phyloP scores from a whole-genome alignment of 2,329 filamentous ascomycete genomes.

The Diaporthe citriasiana region DNA sequence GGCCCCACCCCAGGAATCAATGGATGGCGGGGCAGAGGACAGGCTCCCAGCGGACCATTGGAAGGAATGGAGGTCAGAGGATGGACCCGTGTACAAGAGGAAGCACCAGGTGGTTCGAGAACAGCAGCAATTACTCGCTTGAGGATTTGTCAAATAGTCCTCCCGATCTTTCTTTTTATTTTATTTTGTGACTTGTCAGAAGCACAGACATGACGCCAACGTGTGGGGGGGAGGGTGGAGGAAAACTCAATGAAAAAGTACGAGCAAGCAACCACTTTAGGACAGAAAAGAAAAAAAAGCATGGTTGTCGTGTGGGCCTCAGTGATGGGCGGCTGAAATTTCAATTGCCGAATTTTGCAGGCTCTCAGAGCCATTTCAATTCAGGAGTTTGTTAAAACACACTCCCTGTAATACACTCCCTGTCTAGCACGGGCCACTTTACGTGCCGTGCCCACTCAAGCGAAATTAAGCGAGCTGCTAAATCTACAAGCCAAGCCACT shows the following conservation, averaged over 20 bases:
- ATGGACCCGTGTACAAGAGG: background rate
- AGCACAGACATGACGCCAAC: constrained; percentile 11
- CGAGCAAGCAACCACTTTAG: background rate
- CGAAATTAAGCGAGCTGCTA: no score
- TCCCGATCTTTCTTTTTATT: background rate
- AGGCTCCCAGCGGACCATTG: background rate
- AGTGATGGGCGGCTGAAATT: no score
- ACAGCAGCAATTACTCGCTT: constrained; percentile 7
- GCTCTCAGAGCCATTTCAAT: no score
- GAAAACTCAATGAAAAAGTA: background rate
- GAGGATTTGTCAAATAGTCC: background rate
- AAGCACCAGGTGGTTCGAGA: background rate
- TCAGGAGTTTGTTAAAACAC: no score
- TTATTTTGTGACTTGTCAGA: constrained; percentile 10
- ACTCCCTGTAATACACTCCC: no score
- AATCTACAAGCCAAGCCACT: no score
- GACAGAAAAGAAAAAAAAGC: background rate
- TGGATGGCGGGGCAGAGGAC: constrained; percentile 20
- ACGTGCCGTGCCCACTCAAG: no score
- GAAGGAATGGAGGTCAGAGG: background rate
- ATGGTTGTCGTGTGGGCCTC: constrained; percentile 27
- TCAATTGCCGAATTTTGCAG: no score
- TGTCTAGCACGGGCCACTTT: no score
- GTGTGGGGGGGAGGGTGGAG: constrained; percentile 10
- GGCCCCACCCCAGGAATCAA: background rate